Base-by-base conservation (phyloP, 495 filamentous ascomycete species). In the Penicillium desertorum region DNA sequence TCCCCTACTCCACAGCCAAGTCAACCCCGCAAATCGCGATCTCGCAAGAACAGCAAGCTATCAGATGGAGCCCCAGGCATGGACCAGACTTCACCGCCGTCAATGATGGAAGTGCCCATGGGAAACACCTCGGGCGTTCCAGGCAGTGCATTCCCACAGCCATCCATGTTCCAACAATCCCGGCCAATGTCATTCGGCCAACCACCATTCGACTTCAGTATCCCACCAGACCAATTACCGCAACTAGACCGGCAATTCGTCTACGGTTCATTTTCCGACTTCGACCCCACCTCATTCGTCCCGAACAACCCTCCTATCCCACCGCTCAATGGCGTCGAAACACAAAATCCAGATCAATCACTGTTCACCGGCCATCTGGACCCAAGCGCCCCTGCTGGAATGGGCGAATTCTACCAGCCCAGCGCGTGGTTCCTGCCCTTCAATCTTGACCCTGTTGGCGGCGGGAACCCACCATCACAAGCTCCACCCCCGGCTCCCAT, bases 361-460 rank as follows among this genome's bases (percentile, higher is more conserved):
- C 62, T 77, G 8, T 77, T 72, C 56, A 65, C 70, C 1, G 68
- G 69, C 22, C 71, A 77, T 17, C 59, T 76, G 0, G 74, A 77
- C 34, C 71, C 74, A 27, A 65, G 69, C 41, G 72, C 74, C 0
- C 75, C 75, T 0, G 70, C 75, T 3, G 75, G 74, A 10, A 67
- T 69, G 1, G 74, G 71, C 44, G 76, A 78, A 45, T 76, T 67
- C 62, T 74, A 76, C 60, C 77, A 81, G 42, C 74, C 87, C 2
- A 91, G 86, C 52, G 91, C 92, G 22, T 97, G 92, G 92, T 96
- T 96, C 71, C 85, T 96, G 76, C 92, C 92, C 3, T 97, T 96
- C 75, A 97, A 96, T 64, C 83, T 93, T 73, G 88, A 91, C 59
- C 90, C 89, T 5, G 53, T 76, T 32, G 66, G 68, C 37, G 61